Base-by-base conservation (phyloP, 441 rosid genomes). In the Populus hybrid region DNA sequence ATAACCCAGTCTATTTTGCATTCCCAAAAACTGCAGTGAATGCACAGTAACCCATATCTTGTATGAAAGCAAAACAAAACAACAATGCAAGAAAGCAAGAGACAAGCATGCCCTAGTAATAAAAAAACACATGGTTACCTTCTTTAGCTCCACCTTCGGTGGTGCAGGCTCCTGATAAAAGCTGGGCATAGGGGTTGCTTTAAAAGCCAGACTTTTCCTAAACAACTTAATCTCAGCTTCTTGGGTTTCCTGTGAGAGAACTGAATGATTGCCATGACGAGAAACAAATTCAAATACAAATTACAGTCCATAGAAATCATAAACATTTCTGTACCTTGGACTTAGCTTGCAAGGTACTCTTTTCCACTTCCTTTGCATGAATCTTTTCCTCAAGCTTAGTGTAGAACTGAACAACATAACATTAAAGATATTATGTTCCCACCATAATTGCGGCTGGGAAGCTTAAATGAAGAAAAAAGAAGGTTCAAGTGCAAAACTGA, bases 91-190 rank as follows among this genome's bases (percentile, higher is more conserved):
- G 32, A 30, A 35, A 6, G 38, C 71, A 16, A 32, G 23, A 69
- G 36, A 6, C 61, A 73, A 69, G 42, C 63, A 75, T 20, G 57
- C 24, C 42, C 2, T 10, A 14, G 36, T 23, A 50, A 84, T 20
- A 21, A 64, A 69, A 73, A 57, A 61, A n/a, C 23, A 79, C 11
- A 46, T 71, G 40, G 69, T 79, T 78, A 86, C 99, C 98, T 96
- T 96, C 87, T 94, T 96, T 72, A 96, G 84, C 89, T 94, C 98
- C 57, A 82, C 77, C 88, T 91, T 96, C 68, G 94, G 88, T 35
- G 98, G 96, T 65, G 88, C 80, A 87, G 99, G 99, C 82, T 94
- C 99, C 86, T 93, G 98, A 80, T 96, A 96, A 90, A 96, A 96
- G 86, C 85, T 91, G 21, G 99, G 98, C 98, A 96, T 92, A 16